Evolutionary conservation across 768 basidiomycete genomes (phyloP).

Genomic region (Coprinopsis sp.): DNA sequence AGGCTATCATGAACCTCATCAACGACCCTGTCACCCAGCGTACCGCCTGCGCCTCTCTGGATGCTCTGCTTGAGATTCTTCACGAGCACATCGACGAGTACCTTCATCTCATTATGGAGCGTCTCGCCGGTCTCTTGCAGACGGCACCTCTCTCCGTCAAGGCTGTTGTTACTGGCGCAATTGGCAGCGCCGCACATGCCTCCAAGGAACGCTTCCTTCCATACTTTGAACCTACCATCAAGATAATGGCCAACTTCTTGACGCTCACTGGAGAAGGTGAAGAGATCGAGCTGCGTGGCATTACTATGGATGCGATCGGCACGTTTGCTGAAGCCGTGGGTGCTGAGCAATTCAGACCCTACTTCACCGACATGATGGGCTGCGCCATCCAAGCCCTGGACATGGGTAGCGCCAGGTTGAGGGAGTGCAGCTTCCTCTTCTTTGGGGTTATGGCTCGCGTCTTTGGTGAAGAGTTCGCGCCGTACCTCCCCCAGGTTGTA

Average conservation of each 20-base stretch:
- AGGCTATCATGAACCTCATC: slow-evolving; percentile 90
- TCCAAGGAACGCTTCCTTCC: slow-evolving; percentile 87
- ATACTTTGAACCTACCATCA: slow-evolving; percentile 92
- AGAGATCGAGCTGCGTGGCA: slow-evolving; percentile 90
- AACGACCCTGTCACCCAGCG: slow-evolving; percentile 84
- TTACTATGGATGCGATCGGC: slow-evolving; percentile 98
- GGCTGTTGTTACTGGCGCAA: slow-evolving; percentile 93
- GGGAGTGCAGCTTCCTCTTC: slow-evolving; percentile 97
- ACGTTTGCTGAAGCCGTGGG: slow-evolving; percentile 98
- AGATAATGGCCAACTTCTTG: slow-evolving; percentile 84
- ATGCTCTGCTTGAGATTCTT: slow-evolving; percentile 92
- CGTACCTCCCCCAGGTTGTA: slow-evolving; percentile 80
- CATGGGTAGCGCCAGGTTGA: slow-evolving; percentile 79
- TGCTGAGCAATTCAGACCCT: slow-evolving; percentile 88
- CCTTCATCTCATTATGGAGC: slow-evolving; percentile 91
- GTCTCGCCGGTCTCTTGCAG: slow-evolving; percentile 81
- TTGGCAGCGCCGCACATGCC: slow-evolving; percentile 96
- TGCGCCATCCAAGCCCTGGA: slow-evolving; percentile 88
- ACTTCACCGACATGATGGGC: slow-evolving; percentile 95
- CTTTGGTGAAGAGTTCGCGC: slow-evolving; percentile 90
- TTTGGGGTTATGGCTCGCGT: slow-evolving; percentile 98
- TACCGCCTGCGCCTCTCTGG: slow-evolving; percentile 94
- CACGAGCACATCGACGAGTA: slow-evolving; percentile 89
- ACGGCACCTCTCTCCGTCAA: slow-evolving; percentile 85
- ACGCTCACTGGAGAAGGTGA: slow-evolving; percentile 82